phyloP scores from a whole-genome alignment of 2,329 filamentous ascomycete genomes.

The Chlorencoelia australis region DNA sequence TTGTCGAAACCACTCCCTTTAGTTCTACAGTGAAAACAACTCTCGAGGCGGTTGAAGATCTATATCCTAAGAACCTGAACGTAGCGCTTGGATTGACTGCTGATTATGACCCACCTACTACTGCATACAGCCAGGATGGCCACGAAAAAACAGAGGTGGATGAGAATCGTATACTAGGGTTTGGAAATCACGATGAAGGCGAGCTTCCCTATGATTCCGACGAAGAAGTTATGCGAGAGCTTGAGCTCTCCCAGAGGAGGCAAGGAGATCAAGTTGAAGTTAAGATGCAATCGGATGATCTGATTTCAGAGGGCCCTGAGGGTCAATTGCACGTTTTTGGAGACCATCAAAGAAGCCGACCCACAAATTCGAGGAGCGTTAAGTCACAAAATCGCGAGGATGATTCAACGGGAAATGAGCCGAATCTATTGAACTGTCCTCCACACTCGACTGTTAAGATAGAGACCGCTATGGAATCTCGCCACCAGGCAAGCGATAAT shows the following conservation, averaged over 20 bases:
- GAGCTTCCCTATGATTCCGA: conserved; percentile 44
- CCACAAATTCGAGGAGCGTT: too few species aligned
- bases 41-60: conserved; percentile 75
- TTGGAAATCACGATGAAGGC: conserved; percentile 28
- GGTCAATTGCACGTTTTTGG: too few species aligned
- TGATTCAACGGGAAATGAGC: too few species aligned
- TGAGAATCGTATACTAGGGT: conserved; percentile 44
- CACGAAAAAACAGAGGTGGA: conserved; percentile 42
- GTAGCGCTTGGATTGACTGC: conserved; percentile 33
- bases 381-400: too few species aligned
- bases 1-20: conserved; percentile 44
- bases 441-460: too few species aligned
- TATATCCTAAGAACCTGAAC: conserved; percentile 61
- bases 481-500: too few species aligned
- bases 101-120: conserved; percentile 6
- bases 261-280: conserved; percentile 15
- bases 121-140: conserved; percentile 6
- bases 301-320: too few species aligned
- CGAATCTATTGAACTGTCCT: too few species aligned
- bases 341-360: too few species aligned
- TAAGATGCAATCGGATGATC: too few species aligned
- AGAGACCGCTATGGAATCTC: too few species aligned
- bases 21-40: conserved; percentile 61
- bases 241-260: conserved; percentile 22
- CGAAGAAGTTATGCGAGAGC: conserved; percentile 35